Evolutionary conservation across 2,329 filamentous ascomycete genomes (phyloP), one percentile per base, ranked within the genome.

Genomic region (Calonectria fujianensis): DNA sequence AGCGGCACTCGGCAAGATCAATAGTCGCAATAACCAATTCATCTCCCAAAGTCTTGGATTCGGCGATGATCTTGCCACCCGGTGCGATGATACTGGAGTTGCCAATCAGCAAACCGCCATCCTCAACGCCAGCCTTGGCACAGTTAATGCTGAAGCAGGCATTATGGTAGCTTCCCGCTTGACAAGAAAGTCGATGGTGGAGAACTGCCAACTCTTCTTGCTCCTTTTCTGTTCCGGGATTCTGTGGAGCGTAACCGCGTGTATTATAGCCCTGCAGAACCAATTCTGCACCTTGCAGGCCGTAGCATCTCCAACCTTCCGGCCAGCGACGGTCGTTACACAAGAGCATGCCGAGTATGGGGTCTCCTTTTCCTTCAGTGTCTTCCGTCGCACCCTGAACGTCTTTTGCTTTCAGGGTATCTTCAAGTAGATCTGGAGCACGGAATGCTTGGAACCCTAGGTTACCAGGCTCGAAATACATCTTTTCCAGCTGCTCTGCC

Each of bases 301-400:
- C 69, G 32, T 71, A 65, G 16, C 37, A 48, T 31, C 69, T n/a
- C 69, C 69, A 71, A 13, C 41, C 59, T 48, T 71, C 69, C 5
- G 69, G 57, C 69, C 69, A 71, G 4, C 69, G 57, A 14, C 69
- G 69, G 29, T 71, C 69, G 45, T 71, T 71, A 59, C 69, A 71
- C 32, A 71, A 50, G 16, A 71, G 18, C 69, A 71, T 71, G 8
- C 69, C 69, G 16, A 71, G 39, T 27, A 71, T 71, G 2, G 69
- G 69, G 35, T 71, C 69, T 45, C 57, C 69, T 29, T 63, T 63
- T 20, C 68, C 54, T 18, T 52, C 31, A 3, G 13, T 11, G 4
- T 14, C 2, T 16, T 51, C 68, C 14, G 27, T 31, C 4, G 6
- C 31, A 29, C n/a, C 13, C 14, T 39, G 20, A 14, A 35, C 45